phyloP scores from a whole-genome alignment of 2,329 filamentous ascomycete species.

The Colletotrichum lentis region DNA sequence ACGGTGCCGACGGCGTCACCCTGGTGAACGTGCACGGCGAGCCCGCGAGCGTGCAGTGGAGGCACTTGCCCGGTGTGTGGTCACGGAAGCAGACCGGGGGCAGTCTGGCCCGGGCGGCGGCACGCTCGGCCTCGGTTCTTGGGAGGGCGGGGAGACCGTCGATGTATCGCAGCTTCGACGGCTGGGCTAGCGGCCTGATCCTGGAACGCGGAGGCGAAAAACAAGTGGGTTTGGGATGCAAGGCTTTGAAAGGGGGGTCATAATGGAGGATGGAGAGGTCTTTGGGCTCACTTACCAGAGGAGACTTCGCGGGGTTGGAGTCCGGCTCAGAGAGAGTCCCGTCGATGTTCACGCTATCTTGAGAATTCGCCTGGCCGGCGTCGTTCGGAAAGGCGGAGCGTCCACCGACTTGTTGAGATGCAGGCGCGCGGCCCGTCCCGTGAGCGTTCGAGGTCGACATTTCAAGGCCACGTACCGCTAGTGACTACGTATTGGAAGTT shows the following conservation, averaged over 20 bases:
- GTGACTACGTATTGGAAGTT: background rate
- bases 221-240: background rate
- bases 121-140: background rate
- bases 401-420: background rate
- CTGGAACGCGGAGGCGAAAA: background rate
- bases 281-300: background rate
- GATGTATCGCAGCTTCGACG: background rate
- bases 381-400: no score
- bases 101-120: background rate
- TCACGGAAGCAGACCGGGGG: background rate
- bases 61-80: slow-evolving; percentile 10
- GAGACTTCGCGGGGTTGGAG: no score
- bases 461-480: background rate
- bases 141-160: slow-evolving; percentile 11
- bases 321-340: background rate
- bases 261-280: background rate
- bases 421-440: no score
- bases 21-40: slow-evolving; percentile 14
- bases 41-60: slow-evolving; percentile 13
- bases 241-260: background rate
- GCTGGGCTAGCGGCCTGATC: background rate
- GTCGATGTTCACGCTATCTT: background rate
- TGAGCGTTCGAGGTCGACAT: background rate
- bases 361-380: background rate
- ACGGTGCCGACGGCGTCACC: background rate